Evolutionary conservation across 2,329 filamentous ascomycete genomes (phyloP), one percentile per base, ranked within the genome.

Genomic region (Colletotrichum shisoi): DNA sequence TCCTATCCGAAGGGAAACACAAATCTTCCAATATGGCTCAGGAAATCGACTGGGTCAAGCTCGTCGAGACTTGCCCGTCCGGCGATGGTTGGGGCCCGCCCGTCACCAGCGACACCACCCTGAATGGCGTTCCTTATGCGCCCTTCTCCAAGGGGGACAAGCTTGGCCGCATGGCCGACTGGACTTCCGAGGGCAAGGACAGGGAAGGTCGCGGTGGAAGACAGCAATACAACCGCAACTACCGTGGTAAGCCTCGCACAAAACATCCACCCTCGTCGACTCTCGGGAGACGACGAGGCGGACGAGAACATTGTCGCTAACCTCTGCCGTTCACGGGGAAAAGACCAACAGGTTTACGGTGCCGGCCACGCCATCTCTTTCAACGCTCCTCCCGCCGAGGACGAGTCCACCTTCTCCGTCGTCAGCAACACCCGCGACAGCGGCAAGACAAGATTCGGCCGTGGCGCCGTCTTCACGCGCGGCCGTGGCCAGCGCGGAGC

Each of bases 101-200:
- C 69, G 87, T 91, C 72, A 91, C 93, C 69, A 88, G 83, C 74
- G 92, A 97, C 79, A 96, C 92, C 71, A 97, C 92, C 70, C 87
- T 98, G 75, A 90, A 96, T 78, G 95, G 95, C 77, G 93, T 98
- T 57, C 95, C 95, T 45, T 99, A 97, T 80, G 95, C 95, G 74
- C 95, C 95, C 69, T 99, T 95, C 85, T 97, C 94, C 72, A 99
- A 99, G 82, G 93, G 93, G 78, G 95, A 99, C 84, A 98, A 97
- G 86, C 85, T 99, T 68, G 95, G 95, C 76, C 94, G 95, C 79
- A 98, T 99, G 94, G 95, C 95, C 69, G 95, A 99, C 84, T 99
- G 95, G 95, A 96, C 94, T 19, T 77, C 89, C 54, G 95, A 97
- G 77, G 89, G 91, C 79, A 97, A 97, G 82, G 92, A 95, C 69